Conservation (phyloP, 108 stramenopile genomes). For the Cyclotella atomus region DNA sequence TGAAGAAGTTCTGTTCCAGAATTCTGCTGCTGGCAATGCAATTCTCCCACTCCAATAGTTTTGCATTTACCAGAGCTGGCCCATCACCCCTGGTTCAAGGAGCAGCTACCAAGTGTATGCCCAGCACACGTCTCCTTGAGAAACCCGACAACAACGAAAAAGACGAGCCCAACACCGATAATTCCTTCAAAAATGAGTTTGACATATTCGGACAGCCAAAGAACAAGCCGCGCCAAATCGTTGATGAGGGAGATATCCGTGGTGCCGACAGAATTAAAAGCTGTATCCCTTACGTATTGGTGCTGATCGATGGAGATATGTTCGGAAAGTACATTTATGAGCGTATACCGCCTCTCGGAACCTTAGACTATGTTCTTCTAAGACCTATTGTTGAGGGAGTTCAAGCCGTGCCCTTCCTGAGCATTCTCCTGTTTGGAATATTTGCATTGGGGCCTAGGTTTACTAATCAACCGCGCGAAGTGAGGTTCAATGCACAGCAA, state of each 20-base stretch:
- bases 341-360: constrained; percentile 73
- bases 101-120: background rate
- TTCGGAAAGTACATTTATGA: constrained; percentile 82
- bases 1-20: background rate
- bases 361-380: constrained; percentile 56
- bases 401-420: constrained; percentile 59
- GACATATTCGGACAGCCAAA: constrained; percentile 45
- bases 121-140: constrained; percentile 3
- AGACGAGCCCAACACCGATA: constrained; percentile 21
- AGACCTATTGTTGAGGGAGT: constrained; percentile 60
- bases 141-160: constrained; percentile 19
- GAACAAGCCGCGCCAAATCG: constrained; percentile 5
- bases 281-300: constrained; percentile 56
- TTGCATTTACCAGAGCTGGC: background rate
- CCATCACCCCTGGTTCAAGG: background rate
- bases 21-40: background rate
- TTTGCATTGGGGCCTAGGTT: constrained; percentile 70
- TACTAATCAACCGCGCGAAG: constrained; percentile 59
- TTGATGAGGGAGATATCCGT: constrained; percentile 40
- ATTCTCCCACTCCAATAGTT: background rate
- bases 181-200: constrained; percentile 34
- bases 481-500: constrained; percentile 86
- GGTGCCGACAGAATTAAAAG: constrained; percentile 47
- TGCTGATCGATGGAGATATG: constrained; percentile 56
- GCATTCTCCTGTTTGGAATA: constrained; percentile 65